Conservation (phyloP, 768 basidiomycete species). For the Calocybe gangraenosa region DNA sequence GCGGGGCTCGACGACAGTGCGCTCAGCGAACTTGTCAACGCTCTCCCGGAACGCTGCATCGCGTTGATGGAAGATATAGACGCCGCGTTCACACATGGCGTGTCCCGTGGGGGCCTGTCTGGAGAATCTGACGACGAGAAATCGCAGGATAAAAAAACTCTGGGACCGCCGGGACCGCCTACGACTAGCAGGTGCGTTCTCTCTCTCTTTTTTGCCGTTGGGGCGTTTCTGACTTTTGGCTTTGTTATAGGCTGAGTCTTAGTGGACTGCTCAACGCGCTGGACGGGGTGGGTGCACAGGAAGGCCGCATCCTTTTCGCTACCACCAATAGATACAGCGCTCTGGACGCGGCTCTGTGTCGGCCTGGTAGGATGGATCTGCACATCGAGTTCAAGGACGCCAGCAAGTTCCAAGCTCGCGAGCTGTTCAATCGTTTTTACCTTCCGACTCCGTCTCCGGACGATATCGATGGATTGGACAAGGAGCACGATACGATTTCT, state of each 20-base stretch:
- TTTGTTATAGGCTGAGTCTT: slow-evolving; percentile 41
- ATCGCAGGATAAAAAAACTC: slow-evolving; percentile 1
- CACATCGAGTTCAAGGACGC: slow-evolving; percentile 64
- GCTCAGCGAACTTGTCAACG: slow-evolving; percentile 48
- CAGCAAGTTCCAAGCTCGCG: slow-evolving; percentile 50
- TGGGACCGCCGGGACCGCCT: neutral
- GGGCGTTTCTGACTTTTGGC: neutral
- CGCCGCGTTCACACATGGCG: slow-evolving; percentile 45
- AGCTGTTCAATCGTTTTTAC: slow-evolving; percentile 61
- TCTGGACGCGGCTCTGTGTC: slow-evolving; percentile 60
- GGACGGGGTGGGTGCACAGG: slow-evolving; percentile 65
- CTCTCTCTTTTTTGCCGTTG: neutral
- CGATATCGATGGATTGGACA: slow-evolving; percentile 7
- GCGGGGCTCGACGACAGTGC: slow-evolving; percentile 51
- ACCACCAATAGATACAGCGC: slow-evolving; percentile 60
- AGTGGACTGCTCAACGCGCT: slow-evolving; percentile 66
- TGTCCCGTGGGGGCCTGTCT: slow-evolving; percentile 19
- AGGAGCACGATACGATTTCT: neutral
- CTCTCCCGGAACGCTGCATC: slow-evolving; percentile 52
- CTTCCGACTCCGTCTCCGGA: slow-evolving; percentile 28
- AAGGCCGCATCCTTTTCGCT: slow-evolving; percentile 69
- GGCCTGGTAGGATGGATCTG: slow-evolving; percentile 67
- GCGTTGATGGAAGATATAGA: slow-evolving; percentile 75
- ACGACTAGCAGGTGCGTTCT: slow-evolving; percentile 15
- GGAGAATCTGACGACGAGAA: neutral